Conservation (phyloP, 2,329 filamentous ascomycete genomes). For the Alternaria angustiovoidea region DNA sequence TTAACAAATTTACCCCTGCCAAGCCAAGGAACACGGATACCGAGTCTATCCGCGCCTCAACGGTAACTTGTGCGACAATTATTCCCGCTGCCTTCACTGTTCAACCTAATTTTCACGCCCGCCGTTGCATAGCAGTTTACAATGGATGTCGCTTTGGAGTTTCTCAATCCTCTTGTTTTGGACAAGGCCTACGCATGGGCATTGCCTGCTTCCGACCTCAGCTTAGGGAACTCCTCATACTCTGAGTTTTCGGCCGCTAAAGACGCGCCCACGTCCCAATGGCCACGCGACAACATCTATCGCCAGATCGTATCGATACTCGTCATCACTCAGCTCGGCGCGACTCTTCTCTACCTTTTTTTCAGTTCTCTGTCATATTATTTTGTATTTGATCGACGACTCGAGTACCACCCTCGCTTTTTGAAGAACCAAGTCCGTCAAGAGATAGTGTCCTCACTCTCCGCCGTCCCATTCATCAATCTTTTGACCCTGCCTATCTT, state of each 20-base stretch:
- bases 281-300: constrained; percentile 17
- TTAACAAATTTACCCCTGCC: constrained; percentile 12
- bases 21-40: constrained; percentile 9
- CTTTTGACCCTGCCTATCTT: constrained; percentile 11
- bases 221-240: constrained; percentile 7
- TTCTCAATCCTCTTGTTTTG: constrained; percentile 16
- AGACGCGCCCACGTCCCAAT: constrained; percentile 8
- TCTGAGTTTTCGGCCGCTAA: constrained; percentile 1
- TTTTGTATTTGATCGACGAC: constrained; percentile 11
- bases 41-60: constrained; percentile 6
- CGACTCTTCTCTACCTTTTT: constrained; percentile 12
- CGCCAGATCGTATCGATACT: constrained; percentile 14
- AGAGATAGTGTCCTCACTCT: constrained; percentile 13
- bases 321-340: constrained; percentile 12
- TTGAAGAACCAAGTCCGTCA: constrained; percentile 15
- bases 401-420: constrained; percentile 16
- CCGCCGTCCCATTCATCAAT: constrained; percentile 13
- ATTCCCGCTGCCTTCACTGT: constrained; percentile 6
- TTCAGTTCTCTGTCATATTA: constrained; percentile 15
- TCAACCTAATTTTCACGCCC: constrained; percentile 11
- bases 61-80: constrained; percentile 9
- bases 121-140: constrained; percentile 9
- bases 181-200: constrained; percentile 18
- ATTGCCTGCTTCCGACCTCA: constrained; percentile 1
- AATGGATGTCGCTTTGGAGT: constrained; percentile 16